Conservation (phyloP, 108 stramenopile genomes). For the Seminavis robusta region DNA sequence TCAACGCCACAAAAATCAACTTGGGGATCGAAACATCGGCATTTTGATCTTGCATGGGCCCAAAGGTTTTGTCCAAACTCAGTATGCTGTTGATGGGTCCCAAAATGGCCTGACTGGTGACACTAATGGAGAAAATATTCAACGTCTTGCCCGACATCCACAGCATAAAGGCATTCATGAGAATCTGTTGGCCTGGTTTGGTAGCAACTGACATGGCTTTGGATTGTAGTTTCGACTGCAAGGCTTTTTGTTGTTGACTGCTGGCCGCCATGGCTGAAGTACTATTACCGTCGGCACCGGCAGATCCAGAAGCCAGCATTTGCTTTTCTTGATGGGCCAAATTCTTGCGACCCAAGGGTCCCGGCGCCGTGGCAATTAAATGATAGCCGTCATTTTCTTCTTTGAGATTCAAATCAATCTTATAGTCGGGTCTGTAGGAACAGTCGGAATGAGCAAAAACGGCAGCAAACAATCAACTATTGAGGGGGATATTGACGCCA, state of each 20-base stretch:
- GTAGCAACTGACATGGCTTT: slow-evolving; percentile 87
- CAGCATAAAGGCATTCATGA: slow-evolving; percentile 95
- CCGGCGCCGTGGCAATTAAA: slow-evolving; percentile 13
- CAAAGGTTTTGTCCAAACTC: slow-evolving; percentile 54
- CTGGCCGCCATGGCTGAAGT: not conserved
- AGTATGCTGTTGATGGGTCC: slow-evolving; percentile 80
- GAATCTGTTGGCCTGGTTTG: slow-evolving; percentile 81
- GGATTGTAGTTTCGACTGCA: slow-evolving; percentile 54
- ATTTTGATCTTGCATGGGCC: slow-evolving; percentile 56
- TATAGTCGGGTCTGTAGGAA: slow-evolving; percentile 9
- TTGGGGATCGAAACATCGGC: slow-evolving; percentile 75
- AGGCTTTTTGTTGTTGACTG: slow-evolving; percentile 28
- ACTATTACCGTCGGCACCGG: not conserved
- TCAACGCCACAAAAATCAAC: slow-evolving; percentile 72
- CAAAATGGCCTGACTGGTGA: slow-evolving; percentile 81
- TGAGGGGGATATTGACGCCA: too few species aligned
- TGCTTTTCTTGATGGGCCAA: slow-evolving; percentile 10
- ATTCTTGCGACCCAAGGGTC: slow-evolving; percentile 19
- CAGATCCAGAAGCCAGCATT: slow-evolving; percentile 1
- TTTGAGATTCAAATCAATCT: slow-evolving; percentile 38
- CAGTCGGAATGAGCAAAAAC: not conserved
- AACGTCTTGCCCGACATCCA: slow-evolving; percentile 92
- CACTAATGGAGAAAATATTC: slow-evolving; percentile 91
- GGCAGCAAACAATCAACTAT: too few species aligned
- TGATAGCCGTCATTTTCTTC: slow-evolving; percentile 42